Percentiles rank a stretch among this genome's conserved stretches.
Evolutionary conservation across 2,329 filamentous ascomycete species (phyloP).

Genomic region (Colletotrichum sp.): DNA sequence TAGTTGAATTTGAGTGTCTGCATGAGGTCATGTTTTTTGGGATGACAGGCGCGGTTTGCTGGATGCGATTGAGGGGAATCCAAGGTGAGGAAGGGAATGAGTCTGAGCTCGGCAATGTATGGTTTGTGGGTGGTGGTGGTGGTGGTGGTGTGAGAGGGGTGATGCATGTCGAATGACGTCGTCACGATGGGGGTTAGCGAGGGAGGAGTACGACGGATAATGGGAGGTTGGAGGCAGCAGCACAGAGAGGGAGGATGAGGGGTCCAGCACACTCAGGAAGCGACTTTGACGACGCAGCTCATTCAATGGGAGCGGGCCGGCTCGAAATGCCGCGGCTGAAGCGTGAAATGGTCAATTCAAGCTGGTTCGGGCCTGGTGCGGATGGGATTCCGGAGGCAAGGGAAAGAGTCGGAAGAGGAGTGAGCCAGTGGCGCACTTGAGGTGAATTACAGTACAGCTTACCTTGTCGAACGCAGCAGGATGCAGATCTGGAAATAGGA

Average conservation of each 20-base stretch:
- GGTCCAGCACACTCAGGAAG: neutral
- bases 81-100: neutral
- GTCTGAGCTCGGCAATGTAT: neutral
- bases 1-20: neutral
- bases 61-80: neutral
- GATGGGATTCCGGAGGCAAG: neutral
- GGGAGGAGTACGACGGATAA: neutral
- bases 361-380: neutral
- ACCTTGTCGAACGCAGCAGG: neutral
- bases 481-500: neutral
- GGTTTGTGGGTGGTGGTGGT: neutral
- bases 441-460: neutral
- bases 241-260: no score
- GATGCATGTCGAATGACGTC: conserved; percentile 19
- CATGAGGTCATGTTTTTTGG: conserved; percentile 11
- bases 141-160: conserved; percentile 1
- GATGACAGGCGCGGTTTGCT: conserved; percentile 1
- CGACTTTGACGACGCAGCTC: neutral
- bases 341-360: neutral
- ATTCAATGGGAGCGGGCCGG: neutral
- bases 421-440: neutral
- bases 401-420: neutral
- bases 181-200: neutral
- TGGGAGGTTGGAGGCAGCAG: neutral
- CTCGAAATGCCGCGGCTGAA: neutral